Conservation (phyloP, 1,284 basidiomycete genomes). For the Athelia sp. region DNA sequence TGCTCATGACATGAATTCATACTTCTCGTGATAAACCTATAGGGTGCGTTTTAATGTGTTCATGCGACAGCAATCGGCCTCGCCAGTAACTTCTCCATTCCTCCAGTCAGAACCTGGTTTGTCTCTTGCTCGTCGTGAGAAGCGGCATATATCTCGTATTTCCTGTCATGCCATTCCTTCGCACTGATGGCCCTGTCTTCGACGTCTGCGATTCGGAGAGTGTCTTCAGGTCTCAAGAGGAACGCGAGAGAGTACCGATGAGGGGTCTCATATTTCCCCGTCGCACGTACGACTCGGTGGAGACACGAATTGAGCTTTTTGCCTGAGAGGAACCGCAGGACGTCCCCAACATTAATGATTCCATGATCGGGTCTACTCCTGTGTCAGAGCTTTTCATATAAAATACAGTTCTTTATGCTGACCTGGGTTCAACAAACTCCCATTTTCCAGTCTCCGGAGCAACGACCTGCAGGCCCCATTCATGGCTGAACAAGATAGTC, state of each 20-base stretch:
- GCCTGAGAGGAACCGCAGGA: slow-evolving; percentile 9
- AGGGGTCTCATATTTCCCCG: slow-evolving; percentile 4
- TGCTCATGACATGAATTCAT: too few species aligned
- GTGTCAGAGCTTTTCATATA: too few species aligned
- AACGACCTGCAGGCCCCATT: slow-evolving; percentile 10
- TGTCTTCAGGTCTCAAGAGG: slow-evolving; percentile 8
- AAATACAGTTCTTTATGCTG: too few species aligned
- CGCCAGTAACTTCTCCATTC: slow-evolving; percentile 7
- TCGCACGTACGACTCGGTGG: slow-evolving; percentile 8
- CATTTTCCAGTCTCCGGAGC: slow-evolving; percentile 4
- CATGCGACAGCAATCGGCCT: too few species aligned
- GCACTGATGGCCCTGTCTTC: slow-evolving; percentile 8
- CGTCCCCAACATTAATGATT: slow-evolving; percentile 10
- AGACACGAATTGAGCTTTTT: slow-evolving; percentile 8
- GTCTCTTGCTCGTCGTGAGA: slow-evolving; percentile 9
- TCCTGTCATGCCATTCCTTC: slow-evolving; percentile 10
- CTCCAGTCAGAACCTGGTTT: slow-evolving; percentile 7
- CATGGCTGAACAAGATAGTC: slow-evolving; percentile 7
- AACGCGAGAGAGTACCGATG: slow-evolving; percentile 9
- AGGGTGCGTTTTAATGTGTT: too few species aligned
- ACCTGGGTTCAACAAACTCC: slow-evolving; percentile 6
- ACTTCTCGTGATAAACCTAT: too few species aligned
- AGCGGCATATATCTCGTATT: slow-evolving; percentile 7
- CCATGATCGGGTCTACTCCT: slow-evolving; percentile 5
- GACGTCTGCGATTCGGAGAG: slow-evolving; percentile 4